Base-by-base conservation (phyloP, 2,329 filamentous ascomycete genomes). In the Cladosporium colombiae region DNA sequence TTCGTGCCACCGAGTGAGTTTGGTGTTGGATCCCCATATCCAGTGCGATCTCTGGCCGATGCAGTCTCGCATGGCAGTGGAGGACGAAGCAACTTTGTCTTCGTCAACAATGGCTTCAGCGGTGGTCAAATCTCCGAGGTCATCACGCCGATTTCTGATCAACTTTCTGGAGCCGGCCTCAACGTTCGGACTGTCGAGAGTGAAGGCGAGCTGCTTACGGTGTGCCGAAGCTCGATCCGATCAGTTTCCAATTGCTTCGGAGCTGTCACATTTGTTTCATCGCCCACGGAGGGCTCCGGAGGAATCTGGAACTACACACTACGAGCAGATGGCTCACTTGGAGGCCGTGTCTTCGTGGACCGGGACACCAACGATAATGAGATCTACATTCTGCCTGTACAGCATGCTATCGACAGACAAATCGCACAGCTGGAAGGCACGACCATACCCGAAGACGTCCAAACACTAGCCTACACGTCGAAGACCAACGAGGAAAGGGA, bases 251-350 rank as follows among this genome's bases (percentile, higher is more conserved):
- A 78, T 1, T 95, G 91, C 76, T 93, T 89, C 74, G 90, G 86
- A 21, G 92, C 90, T 10, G 85, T 90, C 1, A 86, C 90, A 5
- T 94, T 96, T 79, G 82, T 87, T 63, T 89, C 89, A 0, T 96
- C 91, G 5, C 91, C 92, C 0, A 83, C 78, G 1, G 89, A 95
- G 78, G 91, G 91, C 11, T 68, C 76, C 0, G 84, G 83, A 7
- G 84, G 85, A 1, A 78, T 85, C 53, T 97, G 93, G 93, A 96
- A 95, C 78, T 97, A 97, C 74, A 93, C 91, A 0, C 82, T 97
- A 29, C 84, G 91, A 65, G 88, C 88, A 2, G 93, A 97, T 74
- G 89, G 89, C 40, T 83, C 87, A 0, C 82, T 96, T 65, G 88
- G 89, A 23, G 76, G 78, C 8, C 85, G 84, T 64, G 88, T 96